These are phyloP conservation scores for Fusarium annulatum DNA, from an alignment of 2,329 filamentous ascomycete genomes.

Conservation along the genomic window DNA sequence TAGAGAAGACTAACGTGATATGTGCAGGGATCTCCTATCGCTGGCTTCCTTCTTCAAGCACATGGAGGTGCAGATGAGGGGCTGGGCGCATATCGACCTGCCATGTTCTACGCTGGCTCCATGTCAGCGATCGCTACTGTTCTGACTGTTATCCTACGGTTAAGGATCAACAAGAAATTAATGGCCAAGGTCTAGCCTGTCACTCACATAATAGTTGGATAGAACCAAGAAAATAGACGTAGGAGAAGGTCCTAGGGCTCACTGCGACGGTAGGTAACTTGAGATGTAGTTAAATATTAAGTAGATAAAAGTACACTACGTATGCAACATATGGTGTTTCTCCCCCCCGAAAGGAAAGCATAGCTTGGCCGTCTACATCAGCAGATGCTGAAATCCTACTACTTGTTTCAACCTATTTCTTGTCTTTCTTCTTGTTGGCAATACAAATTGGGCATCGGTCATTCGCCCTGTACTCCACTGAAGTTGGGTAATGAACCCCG, in stretches of 20 bases:
- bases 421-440: not conserved
- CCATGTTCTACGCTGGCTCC: conserved; percentile 69
- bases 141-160: not conserved
- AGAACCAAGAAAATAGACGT: not conserved
- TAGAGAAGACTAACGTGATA: not conserved
- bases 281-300: not conserved
- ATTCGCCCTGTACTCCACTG: not conserved
- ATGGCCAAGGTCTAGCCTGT: not conserved
- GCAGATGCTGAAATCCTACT: rapidly evolving
- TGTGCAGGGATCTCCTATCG: conserved; percentile 57
- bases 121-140: conserved; percentile 21
- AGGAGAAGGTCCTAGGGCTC: not conserved
- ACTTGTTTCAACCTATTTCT: not conserved
- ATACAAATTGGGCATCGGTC: not conserved
- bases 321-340: not conserved
- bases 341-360: not conserved
- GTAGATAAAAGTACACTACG: not conserved
- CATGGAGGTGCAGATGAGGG: conserved; percentile 62
- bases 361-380: not conserved
- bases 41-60: conserved; percentile 67
- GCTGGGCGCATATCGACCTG: conserved; percentile 65
- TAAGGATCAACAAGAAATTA: conserved; percentile 20
- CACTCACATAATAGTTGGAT: rapidly evolving
- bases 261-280: not conserved
- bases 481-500: not conserved